phyloP scores from a whole-genome alignment of 2,329 filamentous ascomycete genomes.

The Cladosporium sp. region DNA sequence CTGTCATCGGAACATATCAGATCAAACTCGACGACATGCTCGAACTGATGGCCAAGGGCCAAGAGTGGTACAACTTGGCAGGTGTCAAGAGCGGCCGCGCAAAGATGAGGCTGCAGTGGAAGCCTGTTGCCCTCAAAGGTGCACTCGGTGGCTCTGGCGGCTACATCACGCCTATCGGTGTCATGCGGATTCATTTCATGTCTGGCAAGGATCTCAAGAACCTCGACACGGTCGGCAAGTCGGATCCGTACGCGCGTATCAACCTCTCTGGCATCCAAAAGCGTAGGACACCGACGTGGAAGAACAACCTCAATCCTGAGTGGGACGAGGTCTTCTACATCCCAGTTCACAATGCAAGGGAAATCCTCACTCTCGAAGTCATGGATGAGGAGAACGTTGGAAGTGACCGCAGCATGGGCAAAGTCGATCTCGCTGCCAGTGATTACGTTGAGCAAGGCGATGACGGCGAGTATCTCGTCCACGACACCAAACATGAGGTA shows the following conservation, averaged over 20 bases:
- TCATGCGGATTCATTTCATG: conserved; percentile 91
- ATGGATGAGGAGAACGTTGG: conserved; percentile 95
- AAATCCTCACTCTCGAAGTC: conserved; percentile 85
- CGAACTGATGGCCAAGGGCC: conserved; percentile 84
- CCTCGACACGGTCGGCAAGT: conserved; percentile 93
- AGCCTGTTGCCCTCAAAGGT: conserved; percentile 84
- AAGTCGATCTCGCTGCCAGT: conserved; percentile 71
- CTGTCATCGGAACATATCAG: conserved; percentile 85
- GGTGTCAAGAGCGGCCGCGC: conserved; percentile 79
- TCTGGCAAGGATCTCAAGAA: conserved; percentile 82
- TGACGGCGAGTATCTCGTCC: conserved; percentile 74
- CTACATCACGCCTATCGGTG: conserved; percentile 90
- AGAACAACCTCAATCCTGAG: conserved; percentile 91
- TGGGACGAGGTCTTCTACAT: conserved; percentile 97
- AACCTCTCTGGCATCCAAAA: conserved; percentile 88
- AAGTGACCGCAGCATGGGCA: conserved; percentile 84
- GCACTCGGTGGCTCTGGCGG: conserved; percentile 75
- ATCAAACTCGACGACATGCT: conserved; percentile 94
- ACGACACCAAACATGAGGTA: conserved; percentile 69
- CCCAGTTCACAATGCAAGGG: conserved; percentile 79
- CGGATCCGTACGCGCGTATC: conserved; percentile 89
- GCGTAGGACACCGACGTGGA: conserved; percentile 88
- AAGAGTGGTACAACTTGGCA: conserved; percentile 92
- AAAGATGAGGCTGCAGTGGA: conserved; percentile 93
- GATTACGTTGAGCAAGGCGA: conserved; percentile 80